phyloP scores from a whole-genome alignment of 345 rosid genomes.

The Gossypium sturtianum region DNA sequence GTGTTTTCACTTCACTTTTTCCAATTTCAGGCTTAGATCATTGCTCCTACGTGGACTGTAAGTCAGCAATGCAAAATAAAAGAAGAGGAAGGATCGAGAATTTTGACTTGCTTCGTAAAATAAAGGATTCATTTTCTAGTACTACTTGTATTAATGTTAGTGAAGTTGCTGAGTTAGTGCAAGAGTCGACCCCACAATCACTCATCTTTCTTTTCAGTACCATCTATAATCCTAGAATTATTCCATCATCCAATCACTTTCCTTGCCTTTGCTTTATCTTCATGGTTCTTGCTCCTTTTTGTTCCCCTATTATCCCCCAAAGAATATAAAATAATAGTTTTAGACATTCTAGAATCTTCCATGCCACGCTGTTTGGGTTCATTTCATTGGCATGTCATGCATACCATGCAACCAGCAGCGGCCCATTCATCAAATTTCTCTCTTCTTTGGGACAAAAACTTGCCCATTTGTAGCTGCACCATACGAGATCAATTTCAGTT shows the following conservation, averaged over 20 bases:
- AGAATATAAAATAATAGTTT: neutral
- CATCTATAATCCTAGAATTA: too few species aligned
- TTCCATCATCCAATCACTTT: neutral
- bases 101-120: neutral
- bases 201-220: neutral
- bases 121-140: too few species aligned
- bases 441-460: neutral
- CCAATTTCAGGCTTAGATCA: neutral
- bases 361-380: neutral
- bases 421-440: neutral
- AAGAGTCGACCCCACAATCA: neutral
- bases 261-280: neutral
- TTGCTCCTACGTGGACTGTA: neutral
- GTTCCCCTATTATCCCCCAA: too few species aligned
- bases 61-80: neutral
- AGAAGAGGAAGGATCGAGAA: conserved; percentile 6
- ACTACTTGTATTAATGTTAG: neutral
- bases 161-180: conserved; percentile 2
- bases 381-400: neutral
- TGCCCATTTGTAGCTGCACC: neutral
- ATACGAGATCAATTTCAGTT: neutral
- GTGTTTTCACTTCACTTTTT: conserved; percentile 7
- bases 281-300: neutral
- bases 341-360: conserved; percentile 2
- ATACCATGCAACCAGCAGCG: neutral